Percentiles rank a stretch among this genome's conserved stretches.
Evolutionary conservation across 192 early-diverging fungal genomes (phyloP).

Genomic region (Geranomyces michiganensis): DNA sequence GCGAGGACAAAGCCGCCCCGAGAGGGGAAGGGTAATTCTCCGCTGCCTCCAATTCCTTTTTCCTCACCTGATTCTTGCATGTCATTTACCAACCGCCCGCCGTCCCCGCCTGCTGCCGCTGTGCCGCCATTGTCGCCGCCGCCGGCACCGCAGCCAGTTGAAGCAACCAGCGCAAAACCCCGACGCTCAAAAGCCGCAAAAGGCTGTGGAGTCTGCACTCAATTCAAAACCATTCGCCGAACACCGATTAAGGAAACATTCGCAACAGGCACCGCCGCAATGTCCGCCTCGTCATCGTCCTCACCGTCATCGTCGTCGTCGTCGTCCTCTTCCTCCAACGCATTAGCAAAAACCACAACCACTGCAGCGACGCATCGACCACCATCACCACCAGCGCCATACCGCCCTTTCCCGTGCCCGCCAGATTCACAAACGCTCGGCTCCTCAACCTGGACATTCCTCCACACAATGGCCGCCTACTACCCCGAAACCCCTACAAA

Average conservation of each 20-base stretch:
- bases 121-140: too few species aligned
- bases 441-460: slow-evolving; percentile 91
- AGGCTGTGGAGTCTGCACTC: slow-evolving; percentile 24
- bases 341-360: background rate
- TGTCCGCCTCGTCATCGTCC: background rate
- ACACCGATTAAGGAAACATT: slow-evolving; percentile 11
- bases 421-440: slow-evolving; percentile 84
- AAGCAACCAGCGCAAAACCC: too few species aligned
- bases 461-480: slow-evolving; percentile 97
- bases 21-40: too few species aligned
- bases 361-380: background rate
- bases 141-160: too few species aligned
- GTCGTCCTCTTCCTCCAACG: slow-evolving; percentile 8
- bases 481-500: slow-evolving; percentile 81
- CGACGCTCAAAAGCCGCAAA: slow-evolving; percentile 9
- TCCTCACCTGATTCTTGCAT: too few species aligned
- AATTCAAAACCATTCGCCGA: slow-evolving; percentile 21
- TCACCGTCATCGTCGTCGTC: background rate
- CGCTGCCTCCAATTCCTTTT: too few species aligned
- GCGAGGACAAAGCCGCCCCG: too few species aligned
- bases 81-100: too few species aligned
- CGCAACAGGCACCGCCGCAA: slow-evolving; percentile 9
- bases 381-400: slow-evolving; percentile 6
- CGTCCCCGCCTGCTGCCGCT: too few species aligned
- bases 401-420: slow-evolving; percentile 61